Percentiles rank a stretch among this genome's conserved stretches.
These are phyloP conservation scores for Carallia pectinifolia DNA, from an alignment of 345 rosid species.

Conservation along the genomic window DNA sequence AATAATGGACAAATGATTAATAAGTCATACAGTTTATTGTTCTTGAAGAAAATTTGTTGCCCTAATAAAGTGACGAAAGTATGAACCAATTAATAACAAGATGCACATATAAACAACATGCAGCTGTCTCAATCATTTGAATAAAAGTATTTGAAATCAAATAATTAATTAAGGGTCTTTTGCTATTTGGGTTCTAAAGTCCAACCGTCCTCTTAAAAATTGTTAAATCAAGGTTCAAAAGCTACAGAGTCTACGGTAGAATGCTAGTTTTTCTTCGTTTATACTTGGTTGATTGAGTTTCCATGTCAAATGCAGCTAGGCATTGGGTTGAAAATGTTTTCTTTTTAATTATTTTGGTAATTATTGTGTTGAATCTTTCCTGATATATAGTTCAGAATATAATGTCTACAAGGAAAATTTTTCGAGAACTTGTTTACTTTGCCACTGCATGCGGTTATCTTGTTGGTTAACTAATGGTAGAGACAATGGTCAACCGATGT, in stretches of 20 bases:
- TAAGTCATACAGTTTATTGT: not conserved
- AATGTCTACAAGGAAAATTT: not conserved
- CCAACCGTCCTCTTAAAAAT: not conserved
- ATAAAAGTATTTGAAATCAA: too few relatives aligned
- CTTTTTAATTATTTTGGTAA: too few relatives aligned
- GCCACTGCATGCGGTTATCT: not conserved
- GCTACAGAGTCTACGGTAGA: not conserved
- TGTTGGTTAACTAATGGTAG: not conserved
- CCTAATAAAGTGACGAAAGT: not conserved
- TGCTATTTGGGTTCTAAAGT: not conserved
- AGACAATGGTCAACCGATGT: slow-evolving; percentile 6
- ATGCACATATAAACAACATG: too few relatives aligned
- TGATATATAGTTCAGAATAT: not conserved
- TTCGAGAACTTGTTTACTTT: not conserved
- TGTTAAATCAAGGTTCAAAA: not conserved
- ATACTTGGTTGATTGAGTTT: not conserved
- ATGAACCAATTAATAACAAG: not conserved
- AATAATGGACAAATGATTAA: slow-evolving; percentile 1
- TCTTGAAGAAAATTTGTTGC: too few relatives aligned
- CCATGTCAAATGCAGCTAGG: not conserved
- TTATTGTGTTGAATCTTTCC: not conserved
- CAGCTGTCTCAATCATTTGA: too few relatives aligned
- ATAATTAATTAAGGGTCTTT: not conserved
- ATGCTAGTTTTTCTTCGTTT: too few relatives aligned
- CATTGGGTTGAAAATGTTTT: too few relatives aligned